These are phyloP conservation scores for Colletotrichum spinosum DNA, from an alignment of 2,329 filamentous ascomycete genomes.

Conservation along the genomic window DNA sequence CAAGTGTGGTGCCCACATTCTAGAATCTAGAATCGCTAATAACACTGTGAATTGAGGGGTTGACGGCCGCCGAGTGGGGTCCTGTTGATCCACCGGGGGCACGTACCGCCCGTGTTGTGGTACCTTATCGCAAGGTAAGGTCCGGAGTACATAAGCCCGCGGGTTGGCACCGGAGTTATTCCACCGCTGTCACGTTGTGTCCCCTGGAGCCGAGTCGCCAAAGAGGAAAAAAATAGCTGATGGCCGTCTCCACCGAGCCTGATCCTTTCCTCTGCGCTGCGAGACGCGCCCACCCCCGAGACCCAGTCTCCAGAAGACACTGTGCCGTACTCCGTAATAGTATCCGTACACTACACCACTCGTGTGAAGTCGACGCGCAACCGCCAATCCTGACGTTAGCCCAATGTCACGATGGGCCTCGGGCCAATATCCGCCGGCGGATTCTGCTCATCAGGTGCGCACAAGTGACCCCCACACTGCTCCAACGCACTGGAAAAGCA, in stretches of 20 bases:
- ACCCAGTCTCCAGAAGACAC: too few relatives aligned
- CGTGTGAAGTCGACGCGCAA: too few relatives aligned
- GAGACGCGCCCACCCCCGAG: not conserved
- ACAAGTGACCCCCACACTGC: slow-evolving; percentile 8
- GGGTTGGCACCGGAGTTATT: slow-evolving; percentile 16
- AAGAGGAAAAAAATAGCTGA: too few relatives aligned
- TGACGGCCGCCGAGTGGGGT: slow-evolving; percentile 21
- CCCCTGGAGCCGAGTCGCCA: too few relatives aligned
- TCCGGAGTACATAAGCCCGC: slow-evolving; percentile 32
- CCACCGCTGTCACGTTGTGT: too few relatives aligned
- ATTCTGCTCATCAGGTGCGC: slow-evolving; percentile 30
- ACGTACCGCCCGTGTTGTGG: slow-evolving; percentile 21
- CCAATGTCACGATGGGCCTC: slow-evolving; percentile 34
- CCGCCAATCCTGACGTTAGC: slow-evolving; percentile 19
- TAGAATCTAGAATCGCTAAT: slow-evolving; percentile 36
- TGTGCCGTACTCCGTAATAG: too few relatives aligned
- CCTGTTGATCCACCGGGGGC: slow-evolving; percentile 13
- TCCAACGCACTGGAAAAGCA: slow-evolving; percentile 14
- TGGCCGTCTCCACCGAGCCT: slow-evolving; percentile 5
- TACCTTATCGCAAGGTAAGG: slow-evolving; percentile 14
- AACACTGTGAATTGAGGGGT: slow-evolving; percentile 26
- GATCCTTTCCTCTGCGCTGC: slow-evolving; percentile 24
- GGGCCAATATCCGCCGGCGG: slow-evolving; percentile 33
- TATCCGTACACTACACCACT: too few relatives aligned
- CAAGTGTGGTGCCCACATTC: slow-evolving; percentile 28